These are phyloP conservation scores for Trichoderma atrobrunneum DNA, from an alignment of 2,329 filamentous ascomycete species.

Conservation along the genomic window DNA sequence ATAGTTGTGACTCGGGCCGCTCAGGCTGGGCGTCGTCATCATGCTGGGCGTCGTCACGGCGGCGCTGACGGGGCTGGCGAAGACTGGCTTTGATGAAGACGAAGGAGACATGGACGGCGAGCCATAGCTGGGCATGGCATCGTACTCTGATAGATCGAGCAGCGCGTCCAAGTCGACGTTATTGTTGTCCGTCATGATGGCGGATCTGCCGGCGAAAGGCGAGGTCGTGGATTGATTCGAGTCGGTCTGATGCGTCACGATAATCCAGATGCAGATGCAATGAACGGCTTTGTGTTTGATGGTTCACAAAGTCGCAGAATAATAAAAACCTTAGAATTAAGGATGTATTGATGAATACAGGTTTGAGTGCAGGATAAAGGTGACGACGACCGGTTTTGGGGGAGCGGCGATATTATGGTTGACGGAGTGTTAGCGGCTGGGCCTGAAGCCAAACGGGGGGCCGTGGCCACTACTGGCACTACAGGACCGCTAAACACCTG, in stretches of 20 bases:
- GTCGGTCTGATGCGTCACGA: not conserved
- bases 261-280: not conserved
- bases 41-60: constrained; percentile 56
- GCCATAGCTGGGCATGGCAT: constrained; percentile 54
- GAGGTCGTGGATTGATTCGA: not conserved
- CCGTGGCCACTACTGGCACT: not conserved
- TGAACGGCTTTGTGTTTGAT: not conserved
- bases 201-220: constrained; percentile 3
- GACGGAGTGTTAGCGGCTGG: constrained; percentile 31
- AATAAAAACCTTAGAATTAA: not conserved
- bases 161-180: constrained; percentile 56
- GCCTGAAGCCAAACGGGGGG: not conserved
- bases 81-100: constrained; percentile 51
- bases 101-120: constrained; percentile 60
- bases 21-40: constrained; percentile 60
- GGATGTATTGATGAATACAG: constrained; percentile 24
- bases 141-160: constrained; percentile 62
- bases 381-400: constrained; percentile 11
- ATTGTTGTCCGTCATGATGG: constrained; percentile 41
- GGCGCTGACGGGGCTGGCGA: constrained; percentile 50
- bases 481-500: not conserved
- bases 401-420: constrained; percentile 25
- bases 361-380: constrained; percentile 19
- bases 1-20: constrained; percentile 90
- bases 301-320: not conserved